Evolutionary conservation across 768 basidiomycete genomes (phyloP).

Genomic region (Daedaleopsis sinensis): DNA sequence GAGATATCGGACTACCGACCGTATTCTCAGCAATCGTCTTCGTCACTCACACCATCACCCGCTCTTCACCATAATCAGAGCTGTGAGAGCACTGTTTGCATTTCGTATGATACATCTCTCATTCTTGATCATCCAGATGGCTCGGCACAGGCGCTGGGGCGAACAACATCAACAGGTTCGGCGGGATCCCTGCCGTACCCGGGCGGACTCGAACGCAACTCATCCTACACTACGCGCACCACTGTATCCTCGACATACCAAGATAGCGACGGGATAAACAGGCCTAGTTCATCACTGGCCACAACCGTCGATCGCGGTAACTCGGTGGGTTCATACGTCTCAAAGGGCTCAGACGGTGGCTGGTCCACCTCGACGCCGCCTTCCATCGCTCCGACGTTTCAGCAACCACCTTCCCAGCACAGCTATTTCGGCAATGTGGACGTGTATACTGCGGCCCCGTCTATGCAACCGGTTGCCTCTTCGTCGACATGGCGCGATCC

Average conservation of each 20-base stretch:
- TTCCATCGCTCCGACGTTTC: conserved; percentile 20
- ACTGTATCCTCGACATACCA: conserved; percentile 23
- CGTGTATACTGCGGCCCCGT: conserved; percentile 36
- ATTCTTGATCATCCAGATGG: neutral
- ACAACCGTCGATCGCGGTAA: conserved; percentile 34
- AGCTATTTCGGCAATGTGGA: conserved; percentile 28
- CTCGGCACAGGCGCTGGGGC: conserved; percentile 14
- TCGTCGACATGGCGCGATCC: conserved; percentile 28
- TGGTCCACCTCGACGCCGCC: conserved; percentile 17
- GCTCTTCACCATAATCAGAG: conserved; percentile 12
- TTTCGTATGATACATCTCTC: neutral
- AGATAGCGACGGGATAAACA: conserved; percentile 10
- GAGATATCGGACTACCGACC: conserved; percentile 19
- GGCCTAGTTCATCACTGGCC: conserved; percentile 22
- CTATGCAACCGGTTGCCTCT: conserved; percentile 24
- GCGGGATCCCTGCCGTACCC: conserved; percentile 17
- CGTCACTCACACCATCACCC: conserved; percentile 7
- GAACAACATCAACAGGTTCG: conserved; percentile 20
- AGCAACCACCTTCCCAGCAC: conserved; percentile 8
- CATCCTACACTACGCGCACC: conserved; percentile 18
- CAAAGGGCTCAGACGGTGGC: conserved; percentile 26
- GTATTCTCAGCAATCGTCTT: conserved; percentile 18
- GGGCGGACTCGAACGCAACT: conserved; percentile 24
- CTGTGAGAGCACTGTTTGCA: conserved; percentile 7
- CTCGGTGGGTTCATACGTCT: conserved; percentile 31